Evolutionary conservation across 306 rosid species (phyloP).

Genomic region (Vigna reflexopilosa): DNA sequence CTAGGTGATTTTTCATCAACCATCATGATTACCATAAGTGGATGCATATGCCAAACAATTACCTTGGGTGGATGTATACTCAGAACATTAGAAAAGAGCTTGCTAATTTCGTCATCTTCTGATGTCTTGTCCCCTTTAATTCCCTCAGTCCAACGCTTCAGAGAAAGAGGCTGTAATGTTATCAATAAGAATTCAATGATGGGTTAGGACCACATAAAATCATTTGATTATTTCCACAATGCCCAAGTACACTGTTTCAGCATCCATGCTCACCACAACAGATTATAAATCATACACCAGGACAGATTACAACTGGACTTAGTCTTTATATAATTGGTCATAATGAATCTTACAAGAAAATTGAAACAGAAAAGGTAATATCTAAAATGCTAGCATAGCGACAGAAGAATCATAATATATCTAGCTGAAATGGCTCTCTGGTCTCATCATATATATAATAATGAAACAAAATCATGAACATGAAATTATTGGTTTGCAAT

Average conservation of each 20-base stretch:
- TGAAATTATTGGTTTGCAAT: background rate
- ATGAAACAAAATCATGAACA: constrained; percentile 15
- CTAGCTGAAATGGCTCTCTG: constrained; percentile 1
- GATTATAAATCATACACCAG: constrained; percentile 35
- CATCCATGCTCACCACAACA: constrained; percentile 25
- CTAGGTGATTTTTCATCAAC: constrained; percentile 31
- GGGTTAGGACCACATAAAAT: constrained; percentile 15
- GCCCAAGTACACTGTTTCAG: constrained; percentile 28
- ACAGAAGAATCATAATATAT: constrained; percentile 17
- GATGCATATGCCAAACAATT: constrained; percentile 52
- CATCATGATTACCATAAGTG: constrained; percentile 55
- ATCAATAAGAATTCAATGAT: constrained; percentile 37
- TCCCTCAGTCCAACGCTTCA: constrained; percentile 84
- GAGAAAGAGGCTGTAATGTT: constrained; percentile 76
- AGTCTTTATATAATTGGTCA: background rate
- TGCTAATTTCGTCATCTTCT: constrained; percentile 72
- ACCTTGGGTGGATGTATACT: constrained; percentile 86
- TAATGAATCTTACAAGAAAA: background rate
- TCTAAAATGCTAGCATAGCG: background rate
- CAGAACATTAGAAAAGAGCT: constrained; percentile 85
- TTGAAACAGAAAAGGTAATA: background rate
- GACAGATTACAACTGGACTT: constrained; percentile 25
- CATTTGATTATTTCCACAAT: constrained; percentile 19
- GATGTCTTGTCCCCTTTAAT: constrained; percentile 74
- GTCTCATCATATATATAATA: background rate